phyloP scores from a whole-genome alignment of 2,329 filamentous ascomycete species.

The Helicocarpus griseus region DNA sequence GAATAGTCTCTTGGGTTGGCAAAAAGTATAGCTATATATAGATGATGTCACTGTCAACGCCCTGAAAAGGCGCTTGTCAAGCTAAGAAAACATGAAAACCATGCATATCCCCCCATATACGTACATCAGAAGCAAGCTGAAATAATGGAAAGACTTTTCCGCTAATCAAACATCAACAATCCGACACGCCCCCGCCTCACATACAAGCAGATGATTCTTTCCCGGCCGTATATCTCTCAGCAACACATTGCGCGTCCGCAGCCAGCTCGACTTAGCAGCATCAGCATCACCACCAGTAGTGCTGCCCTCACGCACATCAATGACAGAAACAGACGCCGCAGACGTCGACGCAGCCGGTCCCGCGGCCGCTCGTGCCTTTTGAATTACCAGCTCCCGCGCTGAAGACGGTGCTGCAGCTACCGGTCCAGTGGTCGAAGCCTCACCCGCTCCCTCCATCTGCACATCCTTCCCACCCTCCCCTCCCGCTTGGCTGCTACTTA shows the following conservation, averaged over 20 bases:
- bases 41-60: no score
- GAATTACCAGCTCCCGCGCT: conserved; percentile 21
- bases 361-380: conserved; percentile 26
- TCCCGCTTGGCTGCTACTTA: background rate
- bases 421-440: conserved; percentile 11
- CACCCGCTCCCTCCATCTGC: conserved; percentile 12
- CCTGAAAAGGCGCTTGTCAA: no score
- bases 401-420: conserved; percentile 5
- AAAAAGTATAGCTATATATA: no score
- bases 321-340: conserved; percentile 23
- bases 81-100: no score
- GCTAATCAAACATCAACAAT: conserved; percentile 23
- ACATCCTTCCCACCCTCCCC: conserved; percentile 7
- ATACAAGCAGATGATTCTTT: conserved; percentile 31
- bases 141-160: background rate
- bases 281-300: conserved; percentile 25
- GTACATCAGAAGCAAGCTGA: background rate
- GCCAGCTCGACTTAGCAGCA: conserved; percentile 28
- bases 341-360: conserved; percentile 24
- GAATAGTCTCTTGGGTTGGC: no score
- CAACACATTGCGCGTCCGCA: conserved; percentile 27
- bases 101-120: background rate
- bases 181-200: conserved; percentile 28
- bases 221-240: conserved; percentile 28
- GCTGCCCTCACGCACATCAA: conserved; percentile 19